Base-by-base conservation (phyloP, 2,329 filamentous ascomycete genomes). In the Diaporthe velutina region DNA sequence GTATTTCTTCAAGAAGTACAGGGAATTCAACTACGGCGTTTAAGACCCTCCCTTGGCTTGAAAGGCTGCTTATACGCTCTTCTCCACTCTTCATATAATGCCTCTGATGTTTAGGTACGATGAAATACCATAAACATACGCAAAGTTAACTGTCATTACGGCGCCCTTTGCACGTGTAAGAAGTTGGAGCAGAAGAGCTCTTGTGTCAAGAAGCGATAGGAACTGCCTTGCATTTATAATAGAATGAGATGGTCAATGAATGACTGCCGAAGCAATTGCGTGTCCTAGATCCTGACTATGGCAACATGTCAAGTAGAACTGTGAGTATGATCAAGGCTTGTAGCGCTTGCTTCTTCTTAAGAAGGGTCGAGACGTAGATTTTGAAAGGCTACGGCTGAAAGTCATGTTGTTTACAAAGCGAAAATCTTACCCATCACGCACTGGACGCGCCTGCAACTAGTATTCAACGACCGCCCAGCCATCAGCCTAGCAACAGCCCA, bases 1-100 rank as follows among this genome's bases (percentile, higher is more conserved):
- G 48, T 85, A 85, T 76, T 85, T 85, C 76, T 82, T 84, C 77
- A 84, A 84, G 78, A 85, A 85, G 78, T 81, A 82, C 70, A 81
- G 82, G 38, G 84, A 85, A 74, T 85, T 85, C 74, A 79, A 79
- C 22, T 85, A 79, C n/a, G 84, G 83, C 13, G 83, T 85, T 3
- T 85, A 74, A 79, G 42, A 12, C 7, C 1, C n/a, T 30, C 8
- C 22, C n/a, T 8, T 8, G n/a, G 48, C 33, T 15, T 8, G 9
- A 17, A 38, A n/a, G 8, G 48, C 48, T 52, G 17, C 0, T 25
- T 28, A 68, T 2, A 68, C 9, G 25, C 30, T 68, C 48, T 5
- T 40, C 64, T 68, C 64, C 64, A 10, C 64, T 68, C 48, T 54
- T 19, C 22, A 38, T 38, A 17, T 50, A n/a, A 19, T 13, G 22